Percentiles rank a stretch among this genome's conserved stretches.
These are phyloP conservation scores for Euryodendron excelsum DNA, from an alignment of 148 eudicot species.

Conservation along the genomic window DNA sequence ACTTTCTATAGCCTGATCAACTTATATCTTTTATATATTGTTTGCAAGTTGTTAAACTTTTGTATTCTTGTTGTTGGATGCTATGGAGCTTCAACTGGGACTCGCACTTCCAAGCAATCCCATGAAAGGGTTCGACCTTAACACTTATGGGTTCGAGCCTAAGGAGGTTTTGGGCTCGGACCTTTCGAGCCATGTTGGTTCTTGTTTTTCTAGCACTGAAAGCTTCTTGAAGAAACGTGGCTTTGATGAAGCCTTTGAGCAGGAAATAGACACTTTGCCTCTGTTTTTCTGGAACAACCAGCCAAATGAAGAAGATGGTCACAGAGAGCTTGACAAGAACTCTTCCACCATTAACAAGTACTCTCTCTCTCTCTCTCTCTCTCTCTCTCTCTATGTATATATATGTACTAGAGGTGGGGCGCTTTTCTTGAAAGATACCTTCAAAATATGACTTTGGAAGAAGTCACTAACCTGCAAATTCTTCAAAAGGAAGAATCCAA, in stretches of 20 bases:
- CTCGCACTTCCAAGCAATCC: slow-evolving; percentile 43
- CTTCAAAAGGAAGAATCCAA: no score
- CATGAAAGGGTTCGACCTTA: slow-evolving; percentile 30
- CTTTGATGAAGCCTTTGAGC: slow-evolving; percentile 26
- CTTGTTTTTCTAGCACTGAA: slow-evolving; percentile 22
- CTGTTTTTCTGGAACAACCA: slow-evolving; percentile 43
- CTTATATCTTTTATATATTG: not conserved
- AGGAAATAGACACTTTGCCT: slow-evolving; percentile 35
- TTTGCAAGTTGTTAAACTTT: not conserved
- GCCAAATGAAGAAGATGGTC: slow-evolving; percentile 39
- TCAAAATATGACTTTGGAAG: no score
- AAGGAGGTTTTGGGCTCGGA: slow-evolving; percentile 13
- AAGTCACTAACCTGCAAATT: no score
- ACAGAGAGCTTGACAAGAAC: slow-evolving; percentile 17
- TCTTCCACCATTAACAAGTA: slow-evolving; percentile 30
- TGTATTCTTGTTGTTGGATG: not conserved
- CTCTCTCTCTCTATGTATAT: not conserved
- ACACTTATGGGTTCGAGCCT: slow-evolving; percentile 11
- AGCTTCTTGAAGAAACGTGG: slow-evolving; percentile 27
- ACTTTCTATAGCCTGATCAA: not conserved
- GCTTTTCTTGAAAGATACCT: no score
- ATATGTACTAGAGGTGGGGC: no score
- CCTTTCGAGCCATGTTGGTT: slow-evolving; percentile 5
- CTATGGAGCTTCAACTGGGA: slow-evolving; percentile 68
- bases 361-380: not conserved